These are phyloP conservation scores for Nemania diffusa DNA, from an alignment of 2,329 filamentous ascomycete genomes.

Conservation along the genomic window DNA sequence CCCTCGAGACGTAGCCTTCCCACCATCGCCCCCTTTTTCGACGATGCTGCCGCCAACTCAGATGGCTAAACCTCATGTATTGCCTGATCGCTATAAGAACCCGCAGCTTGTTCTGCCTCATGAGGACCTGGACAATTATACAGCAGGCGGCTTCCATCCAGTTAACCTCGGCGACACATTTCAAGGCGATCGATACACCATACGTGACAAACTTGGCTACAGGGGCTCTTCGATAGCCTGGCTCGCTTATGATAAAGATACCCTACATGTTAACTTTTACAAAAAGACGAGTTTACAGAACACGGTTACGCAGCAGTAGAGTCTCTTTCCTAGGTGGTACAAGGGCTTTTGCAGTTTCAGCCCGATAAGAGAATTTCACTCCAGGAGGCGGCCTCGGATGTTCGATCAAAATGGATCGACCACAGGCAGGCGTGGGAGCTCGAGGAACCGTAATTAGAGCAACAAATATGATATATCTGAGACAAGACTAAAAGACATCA, in stretches of 20 bases:
- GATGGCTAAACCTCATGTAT: not conserved
- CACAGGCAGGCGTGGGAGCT: not conserved
- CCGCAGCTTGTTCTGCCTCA: not conserved
- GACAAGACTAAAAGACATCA: no score
- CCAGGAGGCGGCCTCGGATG: not conserved
- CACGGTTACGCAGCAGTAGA: not conserved
- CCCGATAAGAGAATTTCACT: not conserved
- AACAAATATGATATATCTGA: no score
- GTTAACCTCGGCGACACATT: conserved; percentile 15
- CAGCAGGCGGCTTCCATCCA: conserved; percentile 11
- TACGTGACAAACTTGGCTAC: conserved; percentile 14
- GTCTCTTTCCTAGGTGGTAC: not conserved
- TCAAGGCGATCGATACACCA: conserved; percentile 4
- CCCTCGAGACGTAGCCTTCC: no score
- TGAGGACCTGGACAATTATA: conserved; percentile 1
- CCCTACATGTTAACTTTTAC: not conserved
- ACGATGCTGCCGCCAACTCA: no score
- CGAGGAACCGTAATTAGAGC: no score
- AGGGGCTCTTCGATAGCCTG: conserved; percentile 10
- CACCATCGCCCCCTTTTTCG: no score
- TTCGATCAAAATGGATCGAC: conserved; percentile 13
- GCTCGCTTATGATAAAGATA: conserved; percentile 8
- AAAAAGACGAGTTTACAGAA: conserved; percentile 4
- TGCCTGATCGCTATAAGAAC: not conserved
- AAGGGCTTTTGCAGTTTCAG: conserved; percentile 2